Base-by-base conservation (phyloP, 1,139 yeast species). In the Pichia sp. region DNA sequence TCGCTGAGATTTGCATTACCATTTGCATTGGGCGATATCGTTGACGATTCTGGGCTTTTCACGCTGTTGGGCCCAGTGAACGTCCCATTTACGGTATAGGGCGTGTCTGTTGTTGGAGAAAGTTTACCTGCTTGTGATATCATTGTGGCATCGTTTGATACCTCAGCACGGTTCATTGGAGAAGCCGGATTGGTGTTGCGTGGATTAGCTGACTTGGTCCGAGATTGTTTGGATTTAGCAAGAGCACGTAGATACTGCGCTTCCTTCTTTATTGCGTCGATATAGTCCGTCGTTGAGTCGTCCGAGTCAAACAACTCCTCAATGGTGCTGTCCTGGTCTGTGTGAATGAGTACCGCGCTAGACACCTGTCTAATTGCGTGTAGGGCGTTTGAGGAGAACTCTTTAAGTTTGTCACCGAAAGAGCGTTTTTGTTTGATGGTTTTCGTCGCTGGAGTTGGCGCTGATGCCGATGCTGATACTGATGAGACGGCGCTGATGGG, bases 361-460 rank as follows among this genome's bases (percentile, higher is more conserved):
- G 43, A 37, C 13, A 40, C 34, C 13, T 32, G 39, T 14, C 26
- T 37, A 12, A 40, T 20, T 2, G 43, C 37, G 12, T 37, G 39
- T 21, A 41, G 24, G 7, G 39, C 43, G n/a, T 18, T 27, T 8
- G 32, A 14, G 10, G 34, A 38, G 17, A 24, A 31, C 14, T 33
- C 37, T 24, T 16, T 36, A 5, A 39, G 30, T 20, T 30, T 29
- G 12, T 30, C 27, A 1, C 42, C 35, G 2, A 39, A 21, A n/a
- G 42, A 39, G 10, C 34, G 29, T 13, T 32, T 39, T 15, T 34
- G 33, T 32, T 29, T 39, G 6, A 25, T 14, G 7, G 27, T 25
- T 8, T 25, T 25, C 2, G 17, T 15, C 27, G 16, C 16, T 12
- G 6, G n/a, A 3, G 7, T n/a, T 16, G n/a, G 20, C 11, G 14